phyloP scores from a whole-genome alignment of 2,329 filamentous ascomycete genomes.

The Alternaria novae-zelandiae region DNA sequence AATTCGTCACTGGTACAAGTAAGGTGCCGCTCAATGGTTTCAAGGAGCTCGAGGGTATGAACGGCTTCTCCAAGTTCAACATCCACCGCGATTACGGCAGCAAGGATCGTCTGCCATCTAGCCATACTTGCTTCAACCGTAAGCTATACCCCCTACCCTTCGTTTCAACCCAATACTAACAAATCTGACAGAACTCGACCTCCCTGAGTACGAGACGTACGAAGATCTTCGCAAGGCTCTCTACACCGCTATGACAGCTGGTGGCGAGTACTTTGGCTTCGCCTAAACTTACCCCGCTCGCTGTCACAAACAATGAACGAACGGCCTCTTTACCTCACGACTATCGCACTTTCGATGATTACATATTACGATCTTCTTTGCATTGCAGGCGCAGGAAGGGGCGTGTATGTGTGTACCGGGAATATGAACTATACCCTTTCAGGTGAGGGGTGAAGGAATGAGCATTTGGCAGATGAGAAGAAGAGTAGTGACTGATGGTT shows the following conservation, averaged over 20 bases:
- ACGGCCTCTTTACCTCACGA: not conserved
- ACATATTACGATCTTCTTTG: slow-evolving; percentile 29
- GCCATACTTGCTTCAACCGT: slow-evolving; percentile 99
- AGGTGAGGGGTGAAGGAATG: not conserved
- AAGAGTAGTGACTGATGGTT: not conserved
- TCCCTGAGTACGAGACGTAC: slow-evolving; percentile 97
- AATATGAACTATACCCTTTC: slow-evolving; percentile 9
- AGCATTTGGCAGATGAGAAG: slow-evolving; percentile 3
- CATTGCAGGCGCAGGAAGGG: slow-evolving; percentile 40
- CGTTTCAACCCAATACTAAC: slow-evolving; percentile 42
- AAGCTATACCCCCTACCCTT: slow-evolving; percentile 57
- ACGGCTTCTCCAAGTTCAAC: slow-evolving; percentile 96
- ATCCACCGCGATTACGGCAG: slow-evolving; percentile 97
- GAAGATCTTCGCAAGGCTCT: slow-evolving; percentile 86
- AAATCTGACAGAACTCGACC: slow-evolving; percentile 77
- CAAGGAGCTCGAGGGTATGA: slow-evolving; percentile 99
- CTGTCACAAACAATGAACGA: not conserved
- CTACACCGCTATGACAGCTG: slow-evolving; percentile 95
- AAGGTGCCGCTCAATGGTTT: slow-evolving; percentile 99
- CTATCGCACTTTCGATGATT: slow-evolving; percentile 9
- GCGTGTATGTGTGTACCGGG: slow-evolving; percentile 1
- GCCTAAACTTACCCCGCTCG: slow-evolving; percentile 63
- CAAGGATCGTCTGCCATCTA: slow-evolving; percentile 93
- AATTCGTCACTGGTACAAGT: slow-evolving; percentile 97
- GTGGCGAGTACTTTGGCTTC: slow-evolving; percentile 97